Evolutionary conservation across 306 rosid species (phyloP), one percentile per base, ranked within the genome.

Genomic region (Castanea mollissima): DNA sequence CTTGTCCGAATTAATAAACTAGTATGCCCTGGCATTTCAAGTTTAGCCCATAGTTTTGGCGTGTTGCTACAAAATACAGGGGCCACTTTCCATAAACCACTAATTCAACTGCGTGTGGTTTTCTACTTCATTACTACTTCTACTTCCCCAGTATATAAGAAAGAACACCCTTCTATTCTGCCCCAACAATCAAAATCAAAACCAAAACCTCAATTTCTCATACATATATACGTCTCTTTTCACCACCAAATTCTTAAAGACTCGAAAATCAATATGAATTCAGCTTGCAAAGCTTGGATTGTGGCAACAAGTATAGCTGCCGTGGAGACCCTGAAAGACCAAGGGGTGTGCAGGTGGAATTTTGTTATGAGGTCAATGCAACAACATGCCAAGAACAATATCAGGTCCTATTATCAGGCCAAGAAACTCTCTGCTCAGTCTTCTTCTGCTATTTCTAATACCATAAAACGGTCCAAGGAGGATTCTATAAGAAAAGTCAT

Each of bases 311-410:
- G 98, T 76, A 91, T 88, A 3, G 98, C 92, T 41, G 96, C 90
- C 0, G 98, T 94, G 20, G 98, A 94, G 58, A 94, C 94, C 0
- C 60, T 91, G 74, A 94, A 94, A 56, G 98, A 92, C 44, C 98
- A 94, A 85, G 98, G 98, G 0, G 78, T 92, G 0, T 94, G 94
- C 83, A 85, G 97, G 54, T 92, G 97, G 98, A 94, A 94, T 76
- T 69, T 86, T 38, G 80, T 78, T 19, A 5, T 92, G 2, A 92
- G 91, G 34, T 89, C 94, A 13, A 41, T 90, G 7, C 88, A 88
- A 0, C 98, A 90, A 4, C 85, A 88, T 64, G 91, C 84, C 9
- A 94, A 87, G 88, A 89, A 15, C 80, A 87, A 94, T 23, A 35
- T 91, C 65, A 82, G 97, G 82, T 87, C 97, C 4, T 92, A 82